Base-by-base conservation (phyloP, 2,329 filamentous ascomycete species). In the Metarhizium rileyi region DNA sequence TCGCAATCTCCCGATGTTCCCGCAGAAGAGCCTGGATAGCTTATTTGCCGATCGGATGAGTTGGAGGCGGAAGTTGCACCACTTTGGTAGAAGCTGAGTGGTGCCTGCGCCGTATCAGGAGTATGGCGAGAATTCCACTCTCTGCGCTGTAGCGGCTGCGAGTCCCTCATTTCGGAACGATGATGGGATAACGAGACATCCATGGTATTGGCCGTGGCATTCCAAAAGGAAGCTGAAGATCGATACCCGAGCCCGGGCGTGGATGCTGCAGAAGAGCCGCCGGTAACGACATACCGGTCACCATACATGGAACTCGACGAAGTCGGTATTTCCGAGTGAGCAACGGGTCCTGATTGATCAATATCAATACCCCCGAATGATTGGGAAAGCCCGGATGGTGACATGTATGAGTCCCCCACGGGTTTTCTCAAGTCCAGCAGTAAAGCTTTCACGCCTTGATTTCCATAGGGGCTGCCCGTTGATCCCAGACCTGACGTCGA, bases 291-390 rank as follows among this genome's bases (percentile, higher is more conserved):
- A 50, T 78, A 81, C 50, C 78, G 72, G 48, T 82, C 77, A 48
- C 65, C 72, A 0, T 77, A 71, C 22, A 73, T 70, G 4, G 78
- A 66, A 1, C 78, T 81, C 52, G 81, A 65, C 3, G 80, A 77
- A 2, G 80, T 81, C 44, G 80, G 67, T 16, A 81, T 69, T 51
- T 81, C 78, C 1, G 78, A 66, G 50, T 64, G 73, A 55, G 68
- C 69, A 63, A 81, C 72, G 16, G 69, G 67, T 12, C 66, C 70
- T 1, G 72, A 66, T 18, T 78, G 74, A 47, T 76, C 77, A 60
- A 87, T 87, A 2, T 78, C 78, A 56, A 87, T 81, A 55, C 74
- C 74, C 9, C 81, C 80, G 64, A 87, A 85, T 0, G 78, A 79
- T 25, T 84, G 81, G 54, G 78, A 86, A 25, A 88, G 72, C 10